phyloP scores from a whole-genome alignment of 1,139 yeast genomes.

The Spathaspora sp. region DNA sequence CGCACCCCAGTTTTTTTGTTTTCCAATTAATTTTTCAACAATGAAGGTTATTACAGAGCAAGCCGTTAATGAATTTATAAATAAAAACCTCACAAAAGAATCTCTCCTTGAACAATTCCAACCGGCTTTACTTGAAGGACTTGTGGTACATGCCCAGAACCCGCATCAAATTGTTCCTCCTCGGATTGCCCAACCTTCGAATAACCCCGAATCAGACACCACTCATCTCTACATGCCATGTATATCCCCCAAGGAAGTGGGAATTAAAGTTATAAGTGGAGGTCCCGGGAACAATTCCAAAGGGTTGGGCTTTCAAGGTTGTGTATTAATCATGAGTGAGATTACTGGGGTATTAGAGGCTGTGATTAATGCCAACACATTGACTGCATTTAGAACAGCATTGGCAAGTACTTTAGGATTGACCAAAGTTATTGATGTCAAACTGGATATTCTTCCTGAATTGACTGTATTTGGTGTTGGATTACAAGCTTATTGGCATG shows the following conservation, averaged over 20 bases:
- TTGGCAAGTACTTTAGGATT: conserved; percentile 54
- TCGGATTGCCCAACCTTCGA: conserved; percentile 29
- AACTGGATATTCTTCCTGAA: conserved; percentile 21
- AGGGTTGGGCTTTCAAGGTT: conserved; percentile 52
- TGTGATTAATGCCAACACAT: conserved; percentile 54
- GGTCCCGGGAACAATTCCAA: conserved; percentile 35
- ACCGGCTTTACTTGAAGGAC: conserved; percentile 26
- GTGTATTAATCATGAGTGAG: conserved; percentile 51
- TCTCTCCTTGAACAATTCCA: conserved; percentile 25
- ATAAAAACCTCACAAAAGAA: conserved; percentile 16
- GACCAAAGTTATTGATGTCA: conserved; percentile 28
- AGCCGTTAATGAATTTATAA: conserved; percentile 20
- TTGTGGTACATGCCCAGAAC: conserved; percentile 19
- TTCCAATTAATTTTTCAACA: neutral
- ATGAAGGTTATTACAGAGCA: conserved; percentile 34
- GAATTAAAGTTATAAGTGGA: conserved; percentile 52
- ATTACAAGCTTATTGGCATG: conserved; percentile 67
- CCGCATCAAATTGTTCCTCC: conserved; percentile 37
- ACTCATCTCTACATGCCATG: conserved; percentile 68
- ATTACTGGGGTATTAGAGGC: conserved; percentile 52
- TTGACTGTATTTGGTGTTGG: conserved; percentile 64
- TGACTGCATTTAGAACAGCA: conserved; percentile 72
- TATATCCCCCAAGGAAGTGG: conserved; percentile 46
- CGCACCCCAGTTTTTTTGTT: conserved; percentile 1
- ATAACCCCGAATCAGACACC: conserved; percentile 29